Evolutionary conservation across 2,329 filamentous ascomycete species (phyloP), one percentile per base, ranked within the genome.

Genomic region (Allantophomopsis cytisporea): DNA sequence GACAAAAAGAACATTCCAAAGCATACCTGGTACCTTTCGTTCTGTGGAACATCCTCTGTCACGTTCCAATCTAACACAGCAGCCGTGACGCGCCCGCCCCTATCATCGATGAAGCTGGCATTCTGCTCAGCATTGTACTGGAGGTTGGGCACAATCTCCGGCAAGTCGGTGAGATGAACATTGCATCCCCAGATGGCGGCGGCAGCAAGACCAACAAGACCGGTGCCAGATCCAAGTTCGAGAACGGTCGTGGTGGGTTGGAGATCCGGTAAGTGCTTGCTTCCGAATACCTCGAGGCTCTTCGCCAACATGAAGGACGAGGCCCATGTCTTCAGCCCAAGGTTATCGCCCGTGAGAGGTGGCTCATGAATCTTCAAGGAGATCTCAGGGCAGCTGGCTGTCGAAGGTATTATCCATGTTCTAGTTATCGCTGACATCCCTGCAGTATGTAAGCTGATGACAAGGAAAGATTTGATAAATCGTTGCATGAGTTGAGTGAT

Each of bases 321-420:
- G 1, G 83, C 85, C 91, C 91, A 96, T 0, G 91, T 98, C 60
- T 98, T 96, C 57, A 93, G 70, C 1, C 91, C 91, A 14, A 96
- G 67, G 43, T 84, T 83, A 58, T 95, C 89, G 6, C 83, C 83
- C 0, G 85, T 94, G 41, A 96, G 66, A 1, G 87, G 79, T 2
- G 91, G 91, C 56, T 98, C 91, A 41, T 85, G 73, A 31, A 98
- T 76, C 30, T 71, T 69, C 38, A 98, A 64, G 35, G 79, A 69
- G 48, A 87, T 69, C n/a, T 47, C 38, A 15, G 47, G 41, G n/a
- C 43, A 44, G 20, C 54, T 53, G 28, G 54, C 55, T 10, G 58
- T 56, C 12, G 60, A 54, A 18, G 73, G 69, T 33, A 83, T 73
- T 7, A 51, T 59, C 55, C 83, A 83, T 10, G 61, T 63, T 33